Evolutionary conservation across 139 green algal genomes (phyloP).

Genomic region (Coccomyxa sp.): DNA sequence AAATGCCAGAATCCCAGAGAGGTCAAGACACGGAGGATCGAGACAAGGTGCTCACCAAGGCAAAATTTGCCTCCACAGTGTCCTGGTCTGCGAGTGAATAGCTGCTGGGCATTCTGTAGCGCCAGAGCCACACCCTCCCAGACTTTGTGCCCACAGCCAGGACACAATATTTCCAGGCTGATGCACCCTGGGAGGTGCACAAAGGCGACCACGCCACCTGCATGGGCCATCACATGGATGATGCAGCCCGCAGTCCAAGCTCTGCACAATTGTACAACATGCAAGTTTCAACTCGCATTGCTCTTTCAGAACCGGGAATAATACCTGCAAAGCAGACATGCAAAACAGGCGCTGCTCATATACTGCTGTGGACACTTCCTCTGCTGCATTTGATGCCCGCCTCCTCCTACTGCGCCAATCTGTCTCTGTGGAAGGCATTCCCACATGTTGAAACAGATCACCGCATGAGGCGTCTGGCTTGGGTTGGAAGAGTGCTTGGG

Average conservation of each 20-base stretch:
- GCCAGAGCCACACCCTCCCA: constrained; percentile 43
- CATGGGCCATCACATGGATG: not conserved
- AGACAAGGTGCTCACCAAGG: not conserved
- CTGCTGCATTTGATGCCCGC: too few relatives aligned
- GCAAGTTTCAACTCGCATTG: not conserved
- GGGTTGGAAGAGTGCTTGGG: too few relatives aligned
- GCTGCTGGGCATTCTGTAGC: constrained; percentile 6
- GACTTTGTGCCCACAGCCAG: constrained; percentile 27
- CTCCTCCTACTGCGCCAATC: too few relatives aligned
- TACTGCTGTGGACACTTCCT: not conserved
- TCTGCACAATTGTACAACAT: not conserved
- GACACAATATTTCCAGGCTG: not conserved
- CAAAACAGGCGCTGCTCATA: not conserved
- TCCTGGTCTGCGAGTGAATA: not conserved
- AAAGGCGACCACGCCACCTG: not conserved
- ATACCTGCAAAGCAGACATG: not conserved
- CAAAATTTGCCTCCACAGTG: not conserved
- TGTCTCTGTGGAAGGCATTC: too few relatives aligned
- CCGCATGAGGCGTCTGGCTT: too few relatives aligned
- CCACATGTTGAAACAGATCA: too few relatives aligned
- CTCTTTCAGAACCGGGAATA: not conserved
- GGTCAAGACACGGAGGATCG: too few relatives aligned
- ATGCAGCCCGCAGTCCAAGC: not conserved
- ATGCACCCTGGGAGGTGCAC: not conserved
- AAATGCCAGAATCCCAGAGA: not conserved